Conservation (phyloP, 176 grass and related monocot species). For the Coix lacrymajobi region DNA sequence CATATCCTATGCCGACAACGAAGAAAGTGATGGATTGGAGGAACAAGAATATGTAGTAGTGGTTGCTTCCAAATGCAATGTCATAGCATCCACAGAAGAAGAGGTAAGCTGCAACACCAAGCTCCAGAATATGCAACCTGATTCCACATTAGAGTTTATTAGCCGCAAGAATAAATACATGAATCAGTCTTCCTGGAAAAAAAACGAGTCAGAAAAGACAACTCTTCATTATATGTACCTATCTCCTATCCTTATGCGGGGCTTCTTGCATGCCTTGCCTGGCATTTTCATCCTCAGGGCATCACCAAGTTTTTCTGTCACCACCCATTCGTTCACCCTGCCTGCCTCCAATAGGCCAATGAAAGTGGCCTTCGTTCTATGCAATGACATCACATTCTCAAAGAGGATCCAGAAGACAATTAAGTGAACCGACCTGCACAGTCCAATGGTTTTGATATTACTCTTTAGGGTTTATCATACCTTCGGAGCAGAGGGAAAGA, state of each 20-base stretch:
- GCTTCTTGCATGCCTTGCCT: conserved; percentile 45
- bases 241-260: conserved; percentile 39
- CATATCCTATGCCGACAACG: conserved; percentile 50
- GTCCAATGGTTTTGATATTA: conserved; percentile 7
- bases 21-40: conserved; percentile 77
- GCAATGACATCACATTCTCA: conserved; percentile 91
- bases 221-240: conserved; percentile 33
- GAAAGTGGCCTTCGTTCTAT: conserved; percentile 80
- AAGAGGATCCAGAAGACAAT: conserved; percentile 80
- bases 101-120: conserved; percentile 57
- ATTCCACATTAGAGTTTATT: conserved; percentile 11
- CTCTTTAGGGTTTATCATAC: neutral
- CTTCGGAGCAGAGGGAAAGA: neutral
- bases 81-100: conserved; percentile 75
- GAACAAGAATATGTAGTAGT: conserved; percentile 64
- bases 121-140: conserved; percentile 71
- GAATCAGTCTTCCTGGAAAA: neutral
- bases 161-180: conserved; percentile 4
- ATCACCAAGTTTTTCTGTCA: conserved; percentile 78
- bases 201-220: neutral
- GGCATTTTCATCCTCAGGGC: conserved; percentile 44
- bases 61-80: conserved; percentile 43
- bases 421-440: conserved; percentile 64
- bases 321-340: conserved; percentile 82
- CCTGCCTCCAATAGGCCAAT: conserved; percentile 66